These are phyloP conservation scores for Acorus calamus DNA, from an alignment of 106 monocot genomes.

Conservation along the genomic window DNA sequence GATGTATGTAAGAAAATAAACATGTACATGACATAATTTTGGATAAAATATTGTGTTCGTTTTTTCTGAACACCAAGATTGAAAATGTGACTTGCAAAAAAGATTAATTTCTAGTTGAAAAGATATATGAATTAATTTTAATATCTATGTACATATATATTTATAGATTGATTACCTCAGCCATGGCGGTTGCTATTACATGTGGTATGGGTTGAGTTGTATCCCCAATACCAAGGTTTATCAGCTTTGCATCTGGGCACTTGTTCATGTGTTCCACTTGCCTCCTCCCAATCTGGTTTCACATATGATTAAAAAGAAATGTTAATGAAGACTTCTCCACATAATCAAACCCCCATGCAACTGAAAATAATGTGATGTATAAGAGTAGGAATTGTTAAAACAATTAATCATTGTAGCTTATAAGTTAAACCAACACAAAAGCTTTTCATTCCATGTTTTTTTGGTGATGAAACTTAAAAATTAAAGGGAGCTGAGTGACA, in stretches of 20 bases:
- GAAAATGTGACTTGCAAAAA: no score
- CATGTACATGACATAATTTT: no score
- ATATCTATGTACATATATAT: neutral
- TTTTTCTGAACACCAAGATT: no score
- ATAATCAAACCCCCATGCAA: neutral
- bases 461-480: no score
- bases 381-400: neutral
- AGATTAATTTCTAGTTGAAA: no score
- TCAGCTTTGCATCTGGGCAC: slow-evolving; percentile 74
- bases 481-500: no score
- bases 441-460: no score
- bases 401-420: no score
- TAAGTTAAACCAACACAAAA: no score
- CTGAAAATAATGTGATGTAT: neutral
- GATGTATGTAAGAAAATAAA: no score
- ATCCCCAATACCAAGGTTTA: slow-evolving; percentile 80
- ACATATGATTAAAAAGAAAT: neutral
- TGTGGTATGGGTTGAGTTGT: slow-evolving; percentile 78
- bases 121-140: neutral
- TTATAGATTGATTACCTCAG: slow-evolving; percentile 33
- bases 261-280: slow-evolving; percentile 53
- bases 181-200: slow-evolving; percentile 61
- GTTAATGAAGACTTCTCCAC: no score
- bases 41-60: no score
- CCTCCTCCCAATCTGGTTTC: slow-evolving; percentile 49